Conservation (phyloP, 768 basidiomycete genomes). For the Leccinum uliginosum region DNA sequence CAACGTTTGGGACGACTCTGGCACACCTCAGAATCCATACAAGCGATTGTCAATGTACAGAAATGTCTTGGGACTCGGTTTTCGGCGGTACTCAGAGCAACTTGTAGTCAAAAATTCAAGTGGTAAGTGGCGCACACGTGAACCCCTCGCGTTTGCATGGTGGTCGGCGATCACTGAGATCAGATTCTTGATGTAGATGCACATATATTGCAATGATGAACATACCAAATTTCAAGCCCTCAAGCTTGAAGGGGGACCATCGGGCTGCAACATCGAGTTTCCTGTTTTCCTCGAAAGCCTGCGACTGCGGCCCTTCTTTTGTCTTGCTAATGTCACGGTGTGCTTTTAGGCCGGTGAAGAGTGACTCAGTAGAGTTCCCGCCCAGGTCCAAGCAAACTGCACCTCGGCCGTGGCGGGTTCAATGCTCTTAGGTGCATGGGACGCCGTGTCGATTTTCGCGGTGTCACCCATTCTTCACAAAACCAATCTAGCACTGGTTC, state of each 20-base stretch:
- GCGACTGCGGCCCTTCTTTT: neutral
- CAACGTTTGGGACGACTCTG: neutral
- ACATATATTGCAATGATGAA: neutral
- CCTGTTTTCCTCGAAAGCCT: neutral
- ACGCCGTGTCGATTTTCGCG: neutral
- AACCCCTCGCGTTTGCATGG: neutral
- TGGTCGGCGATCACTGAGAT: neutral
- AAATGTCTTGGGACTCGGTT: neutral
- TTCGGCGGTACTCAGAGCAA: neutral
- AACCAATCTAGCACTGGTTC: neutral
- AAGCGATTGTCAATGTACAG: neutral
- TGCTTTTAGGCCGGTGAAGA: neutral
- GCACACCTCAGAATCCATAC: neutral
- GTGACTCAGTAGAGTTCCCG: too few species aligned
- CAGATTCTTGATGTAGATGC: neutral
- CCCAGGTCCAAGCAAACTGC: neutral
- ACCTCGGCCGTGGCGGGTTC: neutral
- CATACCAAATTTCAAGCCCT: neutral
- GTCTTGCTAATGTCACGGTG: neutral
- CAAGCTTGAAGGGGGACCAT: neutral
- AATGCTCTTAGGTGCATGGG: neutral
- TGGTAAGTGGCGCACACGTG: neutral
- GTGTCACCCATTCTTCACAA: neutral
- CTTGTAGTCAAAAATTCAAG: neutral
- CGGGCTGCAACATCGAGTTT: neutral